A percentile compares a stretch with the other conserved stretches of the same genome.
phyloP scores from a whole-genome alignment of 2,329 filamentous ascomycete genomes.

The Ophiocordyceps robertsii region DNA sequence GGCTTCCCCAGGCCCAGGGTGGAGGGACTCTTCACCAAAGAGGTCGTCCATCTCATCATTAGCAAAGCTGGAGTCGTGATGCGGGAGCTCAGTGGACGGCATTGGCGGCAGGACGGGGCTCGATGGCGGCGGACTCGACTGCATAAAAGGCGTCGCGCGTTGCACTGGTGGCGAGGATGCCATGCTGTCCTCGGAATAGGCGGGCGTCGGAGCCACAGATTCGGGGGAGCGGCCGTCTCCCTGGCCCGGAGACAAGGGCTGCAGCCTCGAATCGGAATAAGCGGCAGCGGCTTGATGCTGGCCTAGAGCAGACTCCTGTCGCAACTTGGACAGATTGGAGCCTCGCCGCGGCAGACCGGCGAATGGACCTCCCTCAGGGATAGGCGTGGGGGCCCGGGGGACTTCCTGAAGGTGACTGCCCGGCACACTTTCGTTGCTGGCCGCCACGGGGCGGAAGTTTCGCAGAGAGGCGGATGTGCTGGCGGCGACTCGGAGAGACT shows the following conservation, averaged over 20 bases:
- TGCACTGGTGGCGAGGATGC: constrained; percentile 81
- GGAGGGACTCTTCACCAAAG: constrained; percentile 46
- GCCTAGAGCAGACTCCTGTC: constrained; percentile 47
- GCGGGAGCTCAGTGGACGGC: constrained; percentile 36
- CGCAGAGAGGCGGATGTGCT: constrained; percentile 83
- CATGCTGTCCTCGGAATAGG: constrained; percentile 52
- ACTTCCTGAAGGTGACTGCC: constrained; percentile 52
- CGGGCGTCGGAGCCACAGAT: constrained; percentile 36
- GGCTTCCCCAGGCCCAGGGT: constrained; percentile 22
- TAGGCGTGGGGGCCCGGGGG: constrained; percentile 66
- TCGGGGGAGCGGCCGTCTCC: constrained; percentile 43
- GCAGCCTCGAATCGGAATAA: constrained; percentile 20
- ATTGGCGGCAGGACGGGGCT: constrained; percentile 64
- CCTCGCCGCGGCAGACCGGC: constrained; percentile 15
- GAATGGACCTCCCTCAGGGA: constrained; percentile 35
- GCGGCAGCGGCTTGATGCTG: constrained; percentile 36
- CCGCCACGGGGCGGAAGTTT: constrained; percentile 61
- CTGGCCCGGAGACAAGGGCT: constrained; percentile 27
- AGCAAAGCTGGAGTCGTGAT: constrained; percentile 72
- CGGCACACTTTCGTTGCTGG: constrained; percentile 27
- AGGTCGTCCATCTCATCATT: constrained; percentile 62
- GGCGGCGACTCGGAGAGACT: constrained; percentile 78
- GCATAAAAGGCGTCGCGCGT: constrained; percentile 40
- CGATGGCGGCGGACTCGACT: constrained; percentile 55
- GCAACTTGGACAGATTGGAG: constrained; percentile 22